A percentile compares a stretch with the other conserved stretches of the same genome.
phyloP scores from a whole-genome alignment of 768 basidiomycete genomes.

The Boletus sp. region DNA sequence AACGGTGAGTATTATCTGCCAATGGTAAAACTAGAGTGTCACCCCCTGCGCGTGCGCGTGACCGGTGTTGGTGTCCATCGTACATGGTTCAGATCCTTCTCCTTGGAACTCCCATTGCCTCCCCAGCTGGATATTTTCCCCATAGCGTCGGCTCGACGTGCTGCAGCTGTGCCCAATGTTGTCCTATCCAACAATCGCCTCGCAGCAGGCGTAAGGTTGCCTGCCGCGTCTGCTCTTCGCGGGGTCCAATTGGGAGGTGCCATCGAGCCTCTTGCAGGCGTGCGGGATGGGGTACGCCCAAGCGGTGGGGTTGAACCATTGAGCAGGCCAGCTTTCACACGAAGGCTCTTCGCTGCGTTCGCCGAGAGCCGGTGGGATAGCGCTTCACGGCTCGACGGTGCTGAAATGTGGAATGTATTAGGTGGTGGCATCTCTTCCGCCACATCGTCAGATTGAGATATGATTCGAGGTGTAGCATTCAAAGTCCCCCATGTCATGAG shows the following conservation, averaged over 20 bases:
- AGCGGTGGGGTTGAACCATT: slow-evolving; percentile 35
- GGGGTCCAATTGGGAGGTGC: slow-evolving; percentile 81
- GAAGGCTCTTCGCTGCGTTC: slow-evolving; percentile 77
- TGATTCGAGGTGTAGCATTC: slow-evolving; percentile 85
- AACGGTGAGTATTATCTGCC: slow-evolving; percentile 6
- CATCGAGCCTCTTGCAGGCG: slow-evolving; percentile 52
- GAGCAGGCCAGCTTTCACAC: slow-evolving; percentile 69
- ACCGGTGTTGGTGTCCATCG: slow-evolving; percentile 81
- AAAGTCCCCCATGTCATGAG: slow-evolving; percentile 98
- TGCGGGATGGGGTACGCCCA: slow-evolving; percentile 35
- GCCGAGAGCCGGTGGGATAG: slow-evolving; percentile 80
- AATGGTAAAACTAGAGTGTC: slow-evolving; percentile 7
- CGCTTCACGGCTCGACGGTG: slow-evolving; percentile 75
- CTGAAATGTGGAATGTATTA: slow-evolving; percentile 73
- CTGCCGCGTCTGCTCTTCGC: slow-evolving; percentile 65
- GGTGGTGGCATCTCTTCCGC: slow-evolving; percentile 42
- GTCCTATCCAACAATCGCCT: slow-evolving; percentile 71
- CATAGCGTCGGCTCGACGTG: slow-evolving; percentile 68
- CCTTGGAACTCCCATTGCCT: slow-evolving; percentile 41
- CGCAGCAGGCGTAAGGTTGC: slow-evolving; percentile 85
- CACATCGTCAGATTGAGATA: slow-evolving; percentile 61
- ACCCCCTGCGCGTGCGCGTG: slow-evolving; percentile 39
- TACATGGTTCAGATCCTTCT: slow-evolving; percentile 61
- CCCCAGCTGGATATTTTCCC: slow-evolving; percentile 59
- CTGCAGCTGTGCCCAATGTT: slow-evolving; percentile 60